Evolutionary conservation across 2,329 filamentous ascomycete species (phyloP).

Genomic region (Celoporthe dispersa): DNA sequence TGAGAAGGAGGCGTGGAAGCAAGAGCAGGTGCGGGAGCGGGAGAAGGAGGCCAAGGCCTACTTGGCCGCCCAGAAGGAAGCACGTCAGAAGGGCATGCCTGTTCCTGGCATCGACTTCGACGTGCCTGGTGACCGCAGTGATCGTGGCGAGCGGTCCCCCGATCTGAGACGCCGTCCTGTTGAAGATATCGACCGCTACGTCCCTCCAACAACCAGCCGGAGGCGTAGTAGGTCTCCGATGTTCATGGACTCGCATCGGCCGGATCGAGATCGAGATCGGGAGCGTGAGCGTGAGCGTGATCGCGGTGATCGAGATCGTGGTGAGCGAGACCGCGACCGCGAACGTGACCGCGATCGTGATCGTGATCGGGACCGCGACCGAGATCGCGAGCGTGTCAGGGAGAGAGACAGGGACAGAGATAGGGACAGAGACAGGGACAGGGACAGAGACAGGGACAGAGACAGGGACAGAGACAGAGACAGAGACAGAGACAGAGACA

Average conservation of each 20-base stretch:
- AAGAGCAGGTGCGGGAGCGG: constrained; percentile 64
- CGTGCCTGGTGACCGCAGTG: constrained; percentile 45
- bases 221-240: constrained; percentile 33
- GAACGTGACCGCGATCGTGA: constrained; percentile 39
- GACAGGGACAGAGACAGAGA: constrained; percentile 30
- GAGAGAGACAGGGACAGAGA: constrained; percentile 34
- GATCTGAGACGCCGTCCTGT: constrained; percentile 45
- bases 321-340: constrained; percentile 45
- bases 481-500: constrained; percentile 34
- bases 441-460: constrained; percentile 40
- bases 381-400: constrained; percentile 40
- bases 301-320: constrained; percentile 46
- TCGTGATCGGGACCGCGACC: constrained; percentile 41
- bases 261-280: constrained; percentile 38
- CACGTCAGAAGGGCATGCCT: constrained; percentile 61
- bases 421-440: constrained; percentile 38
- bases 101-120: constrained; percentile 62
- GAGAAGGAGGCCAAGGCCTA: constrained; percentile 69
- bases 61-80: constrained; percentile 64
- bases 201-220: constrained; percentile 47
- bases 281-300: constrained; percentile 47
- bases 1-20: constrained; percentile 62
- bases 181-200: constrained; percentile 54
- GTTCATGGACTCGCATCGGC: constrained; percentile 31
- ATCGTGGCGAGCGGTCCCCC: constrained; percentile 39